Evolutionary conservation across 164 flowering plant species (phyloP).

Genomic region (Sedum album): DNA sequence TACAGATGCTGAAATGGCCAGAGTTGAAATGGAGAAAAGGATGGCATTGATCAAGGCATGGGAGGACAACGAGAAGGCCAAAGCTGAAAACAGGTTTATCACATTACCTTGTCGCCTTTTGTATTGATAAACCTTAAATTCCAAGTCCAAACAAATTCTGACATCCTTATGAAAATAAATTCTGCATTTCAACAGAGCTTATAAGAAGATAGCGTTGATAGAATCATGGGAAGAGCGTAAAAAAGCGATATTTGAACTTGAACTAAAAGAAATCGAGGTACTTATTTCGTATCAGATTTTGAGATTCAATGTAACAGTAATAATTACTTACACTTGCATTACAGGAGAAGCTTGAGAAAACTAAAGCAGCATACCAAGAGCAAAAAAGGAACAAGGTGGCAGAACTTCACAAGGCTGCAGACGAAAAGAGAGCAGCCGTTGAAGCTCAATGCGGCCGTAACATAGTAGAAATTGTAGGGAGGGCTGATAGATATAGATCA

Average conservation of each 20-base stretch:
- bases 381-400: constrained; percentile 4
- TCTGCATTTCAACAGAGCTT: neutral
- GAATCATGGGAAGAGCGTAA: constrained; percentile 1
- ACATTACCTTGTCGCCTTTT: neutral
- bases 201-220: neutral
- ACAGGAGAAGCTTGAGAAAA: neutral
- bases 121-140: neutral
- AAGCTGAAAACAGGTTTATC: neutral
- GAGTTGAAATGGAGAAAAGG: neutral
- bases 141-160: neutral
- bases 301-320: neutral
- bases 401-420: neutral
- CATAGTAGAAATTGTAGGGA: constrained; percentile 3
- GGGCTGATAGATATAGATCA: neutral
- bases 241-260: neutral
- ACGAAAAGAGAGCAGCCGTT: neutral
- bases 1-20: neutral
- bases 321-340: neutral
- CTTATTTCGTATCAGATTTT: neutral
- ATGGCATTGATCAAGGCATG: constrained; percentile 3
- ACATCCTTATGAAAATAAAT: neutral
- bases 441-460: neutral
- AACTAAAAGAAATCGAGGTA: neutral
- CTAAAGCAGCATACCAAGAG: neutral
- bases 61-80: constrained; percentile 6